Evolutionary conservation across 108 stramenopile species (phyloP), one percentile per base, ranked within the genome.

Genomic region (Cyclotella kingstonii): DNA sequence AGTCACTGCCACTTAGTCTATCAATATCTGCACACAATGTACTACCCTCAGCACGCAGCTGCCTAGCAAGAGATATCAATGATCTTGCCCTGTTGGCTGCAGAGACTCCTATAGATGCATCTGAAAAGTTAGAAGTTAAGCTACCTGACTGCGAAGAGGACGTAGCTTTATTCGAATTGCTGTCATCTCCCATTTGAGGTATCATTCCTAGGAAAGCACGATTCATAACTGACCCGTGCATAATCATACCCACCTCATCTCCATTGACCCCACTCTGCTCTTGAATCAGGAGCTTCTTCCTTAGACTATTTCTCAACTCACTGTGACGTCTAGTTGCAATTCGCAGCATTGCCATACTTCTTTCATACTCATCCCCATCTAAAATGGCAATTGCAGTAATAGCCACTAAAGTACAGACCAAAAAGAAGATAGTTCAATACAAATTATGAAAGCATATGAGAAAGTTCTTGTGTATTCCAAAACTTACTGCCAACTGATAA

Each of bases 311-410:
- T 40, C 49, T 28, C 0, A 68, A 40, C 27, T 78, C 77, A 5
- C 34, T 19, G 41, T 62, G 71, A 1, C 77, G 77, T 27, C 68
- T 78, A 29, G 26, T 71, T 5, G 77, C 77, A 55, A 71, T 46
- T 41, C 67, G 45, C 34, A 77, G 38, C 76, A 77, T 62, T 3
- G 73, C 52, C 41, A 75, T 60, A 55, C 63, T 56, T 26, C 60
- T 63, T 17, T 63, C 55, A 18, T 68, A 79, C 34, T 77, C 79
- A 11, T 86, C 73, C 34, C 90, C 89, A 51, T 78, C 73, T 12
- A 70, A 41, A 49, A 93, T 84, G 4, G 89, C 84, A 42, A 85
- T 70, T 8, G 92, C 86, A 69, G 84, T 90, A 12, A 87, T 78
- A 29, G 87, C 89, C 29, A 88, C 76, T 15, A 78, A 88, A n/a